Conservation (phyloP, 768 basidiomycete genomes). For the Mycena polygramma region DNA sequence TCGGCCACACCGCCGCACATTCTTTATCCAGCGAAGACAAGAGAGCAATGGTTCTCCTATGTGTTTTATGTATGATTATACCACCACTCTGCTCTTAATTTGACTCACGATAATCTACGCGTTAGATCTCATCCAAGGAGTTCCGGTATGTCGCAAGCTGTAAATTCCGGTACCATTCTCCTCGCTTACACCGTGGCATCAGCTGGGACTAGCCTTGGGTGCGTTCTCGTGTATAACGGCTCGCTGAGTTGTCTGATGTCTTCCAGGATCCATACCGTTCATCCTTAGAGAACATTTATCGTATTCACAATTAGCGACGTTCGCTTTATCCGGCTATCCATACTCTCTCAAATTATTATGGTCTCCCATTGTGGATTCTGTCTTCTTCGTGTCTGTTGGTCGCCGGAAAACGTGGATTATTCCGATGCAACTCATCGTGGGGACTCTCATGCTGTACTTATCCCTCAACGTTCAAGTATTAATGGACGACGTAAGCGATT, state of each 20-base stretch:
- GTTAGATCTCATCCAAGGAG: slow-evolving; percentile 85
- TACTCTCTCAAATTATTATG: slow-evolving; percentile 97
- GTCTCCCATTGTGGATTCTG: slow-evolving; percentile 97
- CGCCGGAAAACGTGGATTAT: slow-evolving; percentile 99
- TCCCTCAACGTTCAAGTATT: slow-evolving; percentile 81
- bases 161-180: slow-evolving; percentile 25
- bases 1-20: slow-evolving; percentile 12
- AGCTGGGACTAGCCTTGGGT: slow-evolving; percentile 94
- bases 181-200: slow-evolving; percentile 18
- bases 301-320: slow-evolving; percentile 96
- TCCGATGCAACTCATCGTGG: slow-evolving; percentile 94
- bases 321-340: slow-evolving; percentile 92
- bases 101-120: slow-evolving; percentile 22
- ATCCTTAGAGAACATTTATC: slow-evolving; percentile 95
- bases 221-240: slow-evolving; percentile 34
- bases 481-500: slow-evolving; percentile 76
- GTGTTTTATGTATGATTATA: slow-evolving; percentile 81
- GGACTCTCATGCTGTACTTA: slow-evolving; percentile 84
- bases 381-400: slow-evolving; percentile 86
- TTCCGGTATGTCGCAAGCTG: slow-evolving; percentile 74
- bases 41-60: slow-evolving; percentile 85
- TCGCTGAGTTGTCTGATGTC: slow-evolving; percentile 9
- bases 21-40: slow-evolving; percentile 67
- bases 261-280: slow-evolving; percentile 92
- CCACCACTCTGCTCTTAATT: slow-evolving; percentile 10